Evolutionary conservation across 2,329 filamentous ascomycete genomes (phyloP).

Genomic region (Cadophora gregata): DNA sequence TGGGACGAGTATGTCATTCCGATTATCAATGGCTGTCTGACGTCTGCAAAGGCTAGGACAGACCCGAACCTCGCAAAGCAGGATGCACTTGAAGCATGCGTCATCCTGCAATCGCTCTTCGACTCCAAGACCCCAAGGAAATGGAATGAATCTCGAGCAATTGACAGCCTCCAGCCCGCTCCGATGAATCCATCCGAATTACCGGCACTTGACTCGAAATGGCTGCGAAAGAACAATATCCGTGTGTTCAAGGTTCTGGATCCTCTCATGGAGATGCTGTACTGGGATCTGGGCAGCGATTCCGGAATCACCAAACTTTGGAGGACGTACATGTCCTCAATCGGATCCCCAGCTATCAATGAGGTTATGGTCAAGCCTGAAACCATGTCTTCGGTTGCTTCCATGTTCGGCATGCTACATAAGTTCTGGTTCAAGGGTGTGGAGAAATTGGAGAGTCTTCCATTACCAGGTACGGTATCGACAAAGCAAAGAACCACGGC

Average conservation of each 20-base stretch:
- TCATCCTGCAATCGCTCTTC: conserved; percentile 76
- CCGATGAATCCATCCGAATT: conserved; percentile 68
- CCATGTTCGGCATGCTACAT: conserved; percentile 71
- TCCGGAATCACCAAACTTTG: conserved; percentile 62
- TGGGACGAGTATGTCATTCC: conserved; percentile 79
- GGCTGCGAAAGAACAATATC: conserved; percentile 76
- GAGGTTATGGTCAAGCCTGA: conserved; percentile 90
- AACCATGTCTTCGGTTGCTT: conserved; percentile 78
- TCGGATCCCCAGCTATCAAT: conserved; percentile 74
- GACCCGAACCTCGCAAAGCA: conserved; percentile 50
- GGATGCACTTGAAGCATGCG: conserved; percentile 63
- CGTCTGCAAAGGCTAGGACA: conserved; percentile 44
- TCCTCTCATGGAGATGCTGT: conserved; percentile 65
- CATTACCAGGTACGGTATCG: conserved; percentile 28
- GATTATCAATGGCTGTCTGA: conserved; percentile 64
- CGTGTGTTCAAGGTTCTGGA: conserved; percentile 68
- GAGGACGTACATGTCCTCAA: conserved; percentile 64
- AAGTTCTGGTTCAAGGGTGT: conserved; percentile 69
- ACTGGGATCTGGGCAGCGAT: conserved; percentile 67
- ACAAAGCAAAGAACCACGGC: conserved; percentile 55
- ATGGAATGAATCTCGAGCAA: conserved; percentile 78
- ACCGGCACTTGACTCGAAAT: conserved; percentile 83
- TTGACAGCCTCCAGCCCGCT: conserved; percentile 55
- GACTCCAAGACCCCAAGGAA: conserved; percentile 59
- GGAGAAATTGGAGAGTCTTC: conserved; percentile 38